Conservation (phyloP, 1,284 basidiomycete genomes). For the Ceratobasidium sp. region DNA sequence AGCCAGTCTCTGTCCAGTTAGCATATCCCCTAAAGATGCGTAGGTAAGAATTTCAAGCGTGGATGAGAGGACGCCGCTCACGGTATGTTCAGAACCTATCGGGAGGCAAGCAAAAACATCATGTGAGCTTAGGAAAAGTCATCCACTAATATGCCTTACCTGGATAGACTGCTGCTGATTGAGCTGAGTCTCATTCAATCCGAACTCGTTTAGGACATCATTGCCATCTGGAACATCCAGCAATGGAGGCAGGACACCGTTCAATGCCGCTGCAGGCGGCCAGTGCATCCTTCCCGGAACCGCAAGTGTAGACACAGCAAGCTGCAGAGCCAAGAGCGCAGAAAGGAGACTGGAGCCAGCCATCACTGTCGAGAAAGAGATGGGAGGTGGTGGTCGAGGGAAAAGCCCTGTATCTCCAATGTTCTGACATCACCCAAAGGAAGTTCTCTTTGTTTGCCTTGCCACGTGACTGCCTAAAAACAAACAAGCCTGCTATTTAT, state of each 20-base stretch:
- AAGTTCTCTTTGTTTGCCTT: neutral
- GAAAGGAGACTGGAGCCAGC: neutral
- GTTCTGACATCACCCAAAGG: constrained; percentile 6
- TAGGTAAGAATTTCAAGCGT: neutral
- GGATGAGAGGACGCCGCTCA: constrained; percentile 4
- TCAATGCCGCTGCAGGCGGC: constrained; percentile 39
- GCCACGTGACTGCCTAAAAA: constrained; percentile 5
- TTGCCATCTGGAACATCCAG: constrained; percentile 45
- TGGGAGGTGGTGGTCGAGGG: neutral
- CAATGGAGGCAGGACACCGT: constrained; percentile 48
- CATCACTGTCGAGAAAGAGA: constrained; percentile 12
- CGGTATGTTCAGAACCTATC: constrained; percentile 48
- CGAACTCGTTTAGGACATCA: constrained; percentile 45
- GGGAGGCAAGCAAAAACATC: neutral
- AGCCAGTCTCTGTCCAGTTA: constrained; percentile 49
- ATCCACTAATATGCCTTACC: neutral
- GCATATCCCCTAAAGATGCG: constrained; percentile 46
- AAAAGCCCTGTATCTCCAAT: neutral
- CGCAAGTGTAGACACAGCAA: neutral
- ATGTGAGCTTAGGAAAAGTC: neutral
- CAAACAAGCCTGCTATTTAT: neutral
- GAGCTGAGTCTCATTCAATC: constrained; percentile 39
- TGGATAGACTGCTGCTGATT: constrained; percentile 42
- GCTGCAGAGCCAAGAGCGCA: constrained; percentile 15
- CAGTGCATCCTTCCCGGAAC: constrained; percentile 11